A percentile compares a stretch with the other conserved stretches of the same genome.
Evolutionary conservation across 176 grass and related monocot genomes (phyloP).

Genomic region (Triticum monococcum): DNA sequence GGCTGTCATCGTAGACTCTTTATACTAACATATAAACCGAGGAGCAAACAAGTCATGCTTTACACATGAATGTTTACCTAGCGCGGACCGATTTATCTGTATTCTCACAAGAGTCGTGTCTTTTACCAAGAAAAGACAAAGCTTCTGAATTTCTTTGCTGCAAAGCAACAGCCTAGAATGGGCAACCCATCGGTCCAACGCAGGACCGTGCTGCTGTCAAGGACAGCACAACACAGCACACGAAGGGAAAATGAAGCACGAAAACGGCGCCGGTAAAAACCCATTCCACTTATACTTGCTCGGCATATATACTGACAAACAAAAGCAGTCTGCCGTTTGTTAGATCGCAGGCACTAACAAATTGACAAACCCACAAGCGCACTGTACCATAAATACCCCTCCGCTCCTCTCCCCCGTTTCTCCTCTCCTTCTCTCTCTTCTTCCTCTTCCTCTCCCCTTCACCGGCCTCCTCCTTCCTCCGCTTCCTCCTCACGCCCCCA

Average conservation of each 20-base stretch:
- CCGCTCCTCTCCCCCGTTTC: constrained; percentile 6
- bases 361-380: neutral
- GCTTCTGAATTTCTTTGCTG: neutral
- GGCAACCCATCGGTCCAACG: neutral
- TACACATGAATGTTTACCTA: neutral
- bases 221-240: neutral
- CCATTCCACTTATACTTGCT: neutral
- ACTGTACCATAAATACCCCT: constrained; percentile 55
- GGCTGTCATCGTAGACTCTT: too few species aligned
- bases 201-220: constrained; percentile 12
- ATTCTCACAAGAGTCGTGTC: neutral
- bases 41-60: neutral
- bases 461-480: neutral
- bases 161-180: neutral
- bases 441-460: neutral
- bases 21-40: too few species aligned
- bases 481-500: neutral
- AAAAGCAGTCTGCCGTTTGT: neutral
- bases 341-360: constrained; percentile 19
- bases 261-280: neutral
- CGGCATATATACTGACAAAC: constrained; percentile 21
- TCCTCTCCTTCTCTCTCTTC: neutral
- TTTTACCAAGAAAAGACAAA: neutral
- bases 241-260: neutral
- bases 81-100: neutral